Conservation (phyloP, 176 grass and related monocot species). For the bread wheat (Triticum aestivum) region IWGSC_CS_RefSeq_v2.1 NC_057802.1:274880250-274880749, state of each 20-base stretch:
- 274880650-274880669: neutral
- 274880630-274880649: conserved; percentile 22
- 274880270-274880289: conserved; percentile 67
- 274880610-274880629: conserved; percentile 10
- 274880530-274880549: conserved; percentile 85
- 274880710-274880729: neutral
- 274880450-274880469: conserved; percentile 80
- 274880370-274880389: conserved; percentile 83
- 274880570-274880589: conserved; percentile 84
- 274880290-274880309: conserved; percentile 76
- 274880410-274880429: conserved; percentile 78
- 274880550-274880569: conserved; percentile 67
- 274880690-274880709: conserved; percentile 20
- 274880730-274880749: neutral
- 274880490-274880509: conserved; percentile 86
- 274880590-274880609: conserved; percentile 35
- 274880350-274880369: conserved; percentile 69
- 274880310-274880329: conserved; percentile 73
- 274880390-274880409: conserved; percentile 81
- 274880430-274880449: conserved; percentile 80
- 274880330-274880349: conserved; percentile 67
- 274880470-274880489: conserved; percentile 98
- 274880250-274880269: conserved; percentile 17
- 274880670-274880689: neutral
- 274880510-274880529: conserved; percentile 59